Percentiles rank a stretch among this genome's conserved stretches.
Evolutionary conservation across 306 rosid genomes (phyloP).

Genomic region (Cicer pinnatifidum): DNA sequence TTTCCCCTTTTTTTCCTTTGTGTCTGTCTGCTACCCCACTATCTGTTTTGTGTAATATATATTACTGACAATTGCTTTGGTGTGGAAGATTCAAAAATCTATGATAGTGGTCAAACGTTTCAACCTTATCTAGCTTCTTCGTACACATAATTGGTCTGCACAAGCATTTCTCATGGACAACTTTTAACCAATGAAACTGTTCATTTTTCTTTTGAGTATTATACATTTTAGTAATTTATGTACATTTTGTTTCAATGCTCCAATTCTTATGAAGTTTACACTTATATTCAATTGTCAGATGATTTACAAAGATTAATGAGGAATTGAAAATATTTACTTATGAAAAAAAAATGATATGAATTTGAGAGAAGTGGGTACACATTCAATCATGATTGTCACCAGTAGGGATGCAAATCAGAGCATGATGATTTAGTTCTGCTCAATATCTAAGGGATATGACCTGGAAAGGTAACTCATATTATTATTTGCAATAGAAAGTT

Average conservation of each 20-base stretch:
- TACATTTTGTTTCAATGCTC: no score
- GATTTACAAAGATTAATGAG: background rate
- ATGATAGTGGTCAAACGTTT: conserved; percentile 6
- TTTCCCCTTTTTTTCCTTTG: conserved; percentile 26
- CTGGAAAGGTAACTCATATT: conserved; percentile 7
- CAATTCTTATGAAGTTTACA: no score
- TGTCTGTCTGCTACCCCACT: conserved; percentile 43
- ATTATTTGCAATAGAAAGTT: background rate
- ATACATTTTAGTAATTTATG: no score
- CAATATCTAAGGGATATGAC: conserved; percentile 25
- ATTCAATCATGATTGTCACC: conserved; percentile 31
- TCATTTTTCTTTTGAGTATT: no score
- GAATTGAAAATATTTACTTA: background rate
- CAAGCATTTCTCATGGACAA: background rate
- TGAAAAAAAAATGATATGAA: background rate
- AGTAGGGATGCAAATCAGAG: background rate
- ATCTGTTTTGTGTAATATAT: conserved; percentile 22
- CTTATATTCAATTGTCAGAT: no score
- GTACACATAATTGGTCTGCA: background rate
- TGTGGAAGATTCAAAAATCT: conserved; percentile 25
- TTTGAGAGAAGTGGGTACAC: background rate
- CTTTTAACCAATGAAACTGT: no score
- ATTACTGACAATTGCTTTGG: conserved; percentile 29
- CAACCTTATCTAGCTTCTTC: background rate
- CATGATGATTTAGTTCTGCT: conserved; percentile 6